Conservation (phyloP, 1,284 basidiomycete species). For the Vanrija pseudolonga region DNA sequence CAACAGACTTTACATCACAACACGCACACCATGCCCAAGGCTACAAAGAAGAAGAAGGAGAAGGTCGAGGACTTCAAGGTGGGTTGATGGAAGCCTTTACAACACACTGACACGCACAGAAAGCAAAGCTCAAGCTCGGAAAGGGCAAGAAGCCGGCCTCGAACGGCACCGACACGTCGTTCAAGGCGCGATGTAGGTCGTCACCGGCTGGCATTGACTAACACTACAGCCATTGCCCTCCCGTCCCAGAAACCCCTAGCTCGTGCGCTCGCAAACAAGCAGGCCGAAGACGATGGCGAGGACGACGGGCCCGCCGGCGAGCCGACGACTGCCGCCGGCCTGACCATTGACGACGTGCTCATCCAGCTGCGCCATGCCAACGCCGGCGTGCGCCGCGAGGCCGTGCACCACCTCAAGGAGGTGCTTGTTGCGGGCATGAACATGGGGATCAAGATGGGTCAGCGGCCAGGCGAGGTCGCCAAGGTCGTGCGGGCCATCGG, state of each 20-base stretch:
- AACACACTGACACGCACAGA: conserved; percentile 54
- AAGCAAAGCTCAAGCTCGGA: conserved; percentile 93
- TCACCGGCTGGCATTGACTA: not conserved
- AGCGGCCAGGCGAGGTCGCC: conserved; percentile 54
- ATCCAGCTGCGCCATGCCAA: conserved; percentile 81
- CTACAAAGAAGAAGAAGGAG: conserved; percentile 76
- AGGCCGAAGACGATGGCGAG: conserved; percentile 14
- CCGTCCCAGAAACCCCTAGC: conserved; percentile 65
- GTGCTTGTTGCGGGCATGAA: conserved; percentile 65
- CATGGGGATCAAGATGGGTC: conserved; percentile 52
- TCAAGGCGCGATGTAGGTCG: conserved; percentile 78
- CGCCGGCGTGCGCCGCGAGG: conserved; percentile 69
- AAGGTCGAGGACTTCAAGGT: conserved; percentile 86
- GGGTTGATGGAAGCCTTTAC: conserved; percentile 16
- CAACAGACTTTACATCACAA: not conserved
- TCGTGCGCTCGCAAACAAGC: conserved; percentile 26
- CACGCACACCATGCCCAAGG: conserved; percentile 68
- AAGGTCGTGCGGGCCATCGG: conserved; percentile 65
- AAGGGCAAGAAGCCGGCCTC: conserved; percentile 79
- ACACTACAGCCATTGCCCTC: conserved; percentile 73
- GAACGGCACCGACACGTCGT: conserved; percentile 92
- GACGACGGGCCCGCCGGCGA: conserved; percentile 56
- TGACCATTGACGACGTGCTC: conserved; percentile 74
- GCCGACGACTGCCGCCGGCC: conserved; percentile 71
- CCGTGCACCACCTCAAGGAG: conserved; percentile 75